Conservation (phyloP, 257 asterid species). For the Solanum sitiens region DNA sequence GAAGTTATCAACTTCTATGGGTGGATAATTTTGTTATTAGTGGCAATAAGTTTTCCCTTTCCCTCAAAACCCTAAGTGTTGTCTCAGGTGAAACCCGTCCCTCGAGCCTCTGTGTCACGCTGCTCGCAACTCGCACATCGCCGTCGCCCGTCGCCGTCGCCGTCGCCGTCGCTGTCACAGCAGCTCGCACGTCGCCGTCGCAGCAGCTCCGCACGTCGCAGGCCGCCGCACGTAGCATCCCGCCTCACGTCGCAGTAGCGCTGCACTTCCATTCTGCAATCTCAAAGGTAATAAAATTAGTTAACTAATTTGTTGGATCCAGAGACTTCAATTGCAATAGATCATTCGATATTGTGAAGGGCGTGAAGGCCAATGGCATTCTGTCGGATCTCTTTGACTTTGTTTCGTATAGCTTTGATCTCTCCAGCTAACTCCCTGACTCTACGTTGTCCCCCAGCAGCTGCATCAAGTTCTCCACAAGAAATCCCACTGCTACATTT, state of each 20-base stretch:
- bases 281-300: not conserved
- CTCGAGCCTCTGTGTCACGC: not conserved
- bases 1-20: not conserved
- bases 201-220: not conserved
- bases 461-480: slow-evolving; percentile 19
- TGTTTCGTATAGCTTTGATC: not conserved
- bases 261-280: not conserved
- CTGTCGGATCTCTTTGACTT: not conserved
- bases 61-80: not conserved
- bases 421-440: not conserved
- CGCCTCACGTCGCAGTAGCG: not conserved
- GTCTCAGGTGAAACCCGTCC: not conserved
- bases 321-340: not conserved
- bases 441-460: not conserved
- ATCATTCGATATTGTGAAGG: not conserved
- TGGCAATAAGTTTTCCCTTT: not conserved
- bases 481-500: not conserved
- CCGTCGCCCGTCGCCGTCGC: not conserved
- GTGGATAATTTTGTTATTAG: not conserved
- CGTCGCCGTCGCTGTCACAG: too few species aligned
- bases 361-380: not conserved
- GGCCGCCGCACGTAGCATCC: not conserved
- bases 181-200: not conserved
- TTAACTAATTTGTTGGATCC: not conserved
- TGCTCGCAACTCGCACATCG: not conserved